Evolutionary conservation across 106 monocot genomes (phyloP).

Genomic region (Allium fistulosum): DNA sequence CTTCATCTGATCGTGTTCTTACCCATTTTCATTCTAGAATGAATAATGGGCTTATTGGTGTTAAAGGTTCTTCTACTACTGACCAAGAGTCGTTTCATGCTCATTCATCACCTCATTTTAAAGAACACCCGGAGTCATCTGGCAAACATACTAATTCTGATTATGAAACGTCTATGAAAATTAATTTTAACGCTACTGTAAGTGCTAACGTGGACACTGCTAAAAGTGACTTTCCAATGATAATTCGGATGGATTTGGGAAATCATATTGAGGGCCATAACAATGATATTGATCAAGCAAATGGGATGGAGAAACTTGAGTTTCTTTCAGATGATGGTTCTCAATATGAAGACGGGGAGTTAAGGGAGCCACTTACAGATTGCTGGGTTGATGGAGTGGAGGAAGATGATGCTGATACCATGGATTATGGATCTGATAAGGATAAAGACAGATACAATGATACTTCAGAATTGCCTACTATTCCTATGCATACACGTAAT

Average conservation of each 20-base stretch:
- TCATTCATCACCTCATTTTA: too few species aligned
- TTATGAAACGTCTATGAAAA: slow-evolving; percentile 2
- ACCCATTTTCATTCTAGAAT: not conserved
- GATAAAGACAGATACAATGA: slow-evolving; percentile 25
- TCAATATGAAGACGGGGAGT: slow-evolving; percentile 90
- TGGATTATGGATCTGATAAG: slow-evolving; percentile 55
- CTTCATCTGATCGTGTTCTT: not conserved
- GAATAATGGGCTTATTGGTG: slow-evolving; percentile 2
- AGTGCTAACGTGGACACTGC: not conserved
- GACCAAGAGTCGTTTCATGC: too few species aligned
- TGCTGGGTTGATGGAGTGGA: slow-evolving; percentile 43
- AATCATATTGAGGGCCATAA: slow-evolving; percentile 17
- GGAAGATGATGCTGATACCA: slow-evolving; percentile 47
- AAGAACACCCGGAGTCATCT: too few species aligned
- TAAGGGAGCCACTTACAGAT: slow-evolving; percentile 59
- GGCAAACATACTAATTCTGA: too few species aligned
- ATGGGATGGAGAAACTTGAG: slow-evolving; percentile 39
- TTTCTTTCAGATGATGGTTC: slow-evolving; percentile 56
- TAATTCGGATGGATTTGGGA: slow-evolving; percentile 14
- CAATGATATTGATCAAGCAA: slow-evolving; percentile 20
- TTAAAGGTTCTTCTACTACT: too few species aligned
- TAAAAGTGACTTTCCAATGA: not conserved
- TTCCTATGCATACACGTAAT: slow-evolving; percentile 15
- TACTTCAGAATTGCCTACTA: slow-evolving; percentile 5
- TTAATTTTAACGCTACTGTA: slow-evolving; percentile 6